phyloP scores from a whole-genome alignment of 306 rosid species.

The Prinsepia uniflora region DNA sequence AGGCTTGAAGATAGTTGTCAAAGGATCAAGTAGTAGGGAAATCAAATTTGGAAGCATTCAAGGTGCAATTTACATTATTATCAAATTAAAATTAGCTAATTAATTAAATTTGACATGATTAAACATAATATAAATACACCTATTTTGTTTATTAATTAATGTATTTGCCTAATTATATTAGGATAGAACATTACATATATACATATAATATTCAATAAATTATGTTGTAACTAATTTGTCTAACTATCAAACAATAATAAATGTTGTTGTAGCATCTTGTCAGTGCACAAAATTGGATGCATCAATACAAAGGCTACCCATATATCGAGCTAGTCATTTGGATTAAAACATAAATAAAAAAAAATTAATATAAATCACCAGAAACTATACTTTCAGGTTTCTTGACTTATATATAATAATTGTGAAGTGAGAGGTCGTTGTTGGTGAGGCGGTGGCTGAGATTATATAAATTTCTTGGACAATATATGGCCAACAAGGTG shows the following conservation, averaged over 20 bases:
- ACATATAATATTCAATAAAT: neutral
- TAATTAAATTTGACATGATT: neutral
- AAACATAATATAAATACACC: neutral
- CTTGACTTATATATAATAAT: neutral
- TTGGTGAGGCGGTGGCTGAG: neutral
- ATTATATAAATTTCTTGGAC: neutral
- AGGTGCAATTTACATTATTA: no score
- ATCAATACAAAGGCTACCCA: neutral
- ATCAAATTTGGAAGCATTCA: constrained; percentile 3
- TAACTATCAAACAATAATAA: neutral
- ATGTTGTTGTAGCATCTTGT: neutral
- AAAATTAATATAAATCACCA: neutral
- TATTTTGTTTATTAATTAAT: neutral
- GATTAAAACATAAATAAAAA: no score
- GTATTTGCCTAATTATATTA: constrained; percentile 1
- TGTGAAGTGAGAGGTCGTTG: neutral
- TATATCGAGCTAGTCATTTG: no score
- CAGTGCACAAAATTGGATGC: neutral
- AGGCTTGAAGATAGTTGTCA: no score
- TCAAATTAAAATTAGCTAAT: no score
- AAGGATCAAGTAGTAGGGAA: neutral
- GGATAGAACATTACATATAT: neutral
- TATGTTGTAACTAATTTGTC: neutral
- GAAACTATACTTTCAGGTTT: neutral
- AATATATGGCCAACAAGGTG: constrained; percentile 15